Conservation (phyloP, 2,329 filamentous ascomycete genomes). For the Phyllosticta citrichinensis region DNA sequence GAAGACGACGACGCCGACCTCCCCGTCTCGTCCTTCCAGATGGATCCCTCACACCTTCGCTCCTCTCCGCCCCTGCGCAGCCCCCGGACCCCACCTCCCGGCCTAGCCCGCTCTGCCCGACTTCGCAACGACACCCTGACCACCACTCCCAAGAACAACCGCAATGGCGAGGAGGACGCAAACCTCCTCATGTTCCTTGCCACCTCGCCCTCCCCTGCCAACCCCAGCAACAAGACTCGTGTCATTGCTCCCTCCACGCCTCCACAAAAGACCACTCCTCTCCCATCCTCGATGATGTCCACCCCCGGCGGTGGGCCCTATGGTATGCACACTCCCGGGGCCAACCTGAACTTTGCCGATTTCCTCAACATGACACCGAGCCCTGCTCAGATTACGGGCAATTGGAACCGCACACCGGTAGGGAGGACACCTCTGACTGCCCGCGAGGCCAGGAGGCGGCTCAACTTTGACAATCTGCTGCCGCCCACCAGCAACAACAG, state of each 20-base stretch:
- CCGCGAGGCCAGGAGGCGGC: slow-evolving; percentile 60
- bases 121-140: slow-evolving; percentile 30
- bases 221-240: slow-evolving; percentile 38
- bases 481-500: slow-evolving; percentile 43
- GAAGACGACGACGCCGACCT: slow-evolving; percentile 80
- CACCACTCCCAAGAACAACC: slow-evolving; percentile 29
- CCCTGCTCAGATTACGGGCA: slow-evolving; percentile 63
- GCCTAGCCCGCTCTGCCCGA: slow-evolving; percentile 30
- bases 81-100: slow-evolving; percentile 32
- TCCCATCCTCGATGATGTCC: slow-evolving; percentile 82
- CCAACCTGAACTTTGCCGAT: slow-evolving; percentile 87
- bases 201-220: slow-evolving; percentile 79
- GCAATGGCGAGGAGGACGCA: slow-evolving; percentile 69
- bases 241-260: slow-evolving; percentile 45
- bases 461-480: slow-evolving; percentile 73
- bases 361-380: slow-evolving; percentile 97
- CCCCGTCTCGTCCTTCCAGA: slow-evolving; percentile 63
- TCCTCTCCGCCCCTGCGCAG: slow-evolving; percentile 65
- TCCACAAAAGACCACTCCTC: slow-evolving; percentile 45
- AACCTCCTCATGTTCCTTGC: slow-evolving; percentile 83
- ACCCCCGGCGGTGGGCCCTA: slow-evolving; percentile 56
- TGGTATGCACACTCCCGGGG: slow-evolving; percentile 65
- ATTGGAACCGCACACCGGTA: slow-evolving; percentile 57
- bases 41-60: slow-evolving; percentile 46
- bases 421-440: slow-evolving; percentile 59